These are phyloP conservation scores for Saccharum hybrid DNA, from an alignment of 202 grass and related monocot genomes.

Conservation along the genomic window DNA sequence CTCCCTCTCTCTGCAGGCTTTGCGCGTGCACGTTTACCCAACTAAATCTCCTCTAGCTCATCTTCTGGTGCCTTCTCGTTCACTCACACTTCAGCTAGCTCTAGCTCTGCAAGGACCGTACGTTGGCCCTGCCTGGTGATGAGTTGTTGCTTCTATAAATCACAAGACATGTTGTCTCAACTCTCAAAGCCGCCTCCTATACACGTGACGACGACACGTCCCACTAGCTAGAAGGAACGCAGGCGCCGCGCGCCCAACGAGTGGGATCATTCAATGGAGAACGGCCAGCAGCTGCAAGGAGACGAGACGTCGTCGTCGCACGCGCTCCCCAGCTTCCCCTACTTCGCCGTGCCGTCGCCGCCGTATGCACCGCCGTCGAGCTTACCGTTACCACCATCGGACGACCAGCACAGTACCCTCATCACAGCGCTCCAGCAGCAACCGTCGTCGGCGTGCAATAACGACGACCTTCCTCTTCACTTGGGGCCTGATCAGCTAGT, in stretches of 20 bases:
- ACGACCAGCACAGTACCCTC: constrained; percentile 44
- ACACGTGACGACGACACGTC: neutral
- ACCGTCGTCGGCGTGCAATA: constrained; percentile 15
- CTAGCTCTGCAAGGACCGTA: neutral
- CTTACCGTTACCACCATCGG: constrained; percentile 10
- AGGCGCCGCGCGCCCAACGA: neutral
- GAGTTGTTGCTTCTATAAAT: constrained; percentile 37
- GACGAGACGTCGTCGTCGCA: constrained; percentile 8
- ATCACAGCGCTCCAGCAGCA: constrained; percentile 38
- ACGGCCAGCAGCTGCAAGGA: constrained; percentile 43
- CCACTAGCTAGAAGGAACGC: neutral
- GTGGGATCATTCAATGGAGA: constrained; percentile 41
- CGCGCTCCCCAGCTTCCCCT: constrained; percentile 48
- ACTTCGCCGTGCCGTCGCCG: constrained; percentile 52
- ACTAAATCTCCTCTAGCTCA: constrained; percentile 33
- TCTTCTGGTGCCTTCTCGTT: constrained; percentile 44
- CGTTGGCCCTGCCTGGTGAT: neutral
- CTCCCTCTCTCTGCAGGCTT: constrained; percentile 27
- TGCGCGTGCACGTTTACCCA: constrained; percentile 61
- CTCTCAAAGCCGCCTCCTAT: neutral
- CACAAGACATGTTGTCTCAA: constrained; percentile 14
- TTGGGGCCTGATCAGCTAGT: constrained; percentile 27
- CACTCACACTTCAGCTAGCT: constrained; percentile 20
- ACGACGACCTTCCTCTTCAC: neutral
- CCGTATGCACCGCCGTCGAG: constrained; percentile 18